Evolutionary conservation across 352 stramenopile genomes (phyloP).

Genomic region (Phytophthora rubi): DNA sequence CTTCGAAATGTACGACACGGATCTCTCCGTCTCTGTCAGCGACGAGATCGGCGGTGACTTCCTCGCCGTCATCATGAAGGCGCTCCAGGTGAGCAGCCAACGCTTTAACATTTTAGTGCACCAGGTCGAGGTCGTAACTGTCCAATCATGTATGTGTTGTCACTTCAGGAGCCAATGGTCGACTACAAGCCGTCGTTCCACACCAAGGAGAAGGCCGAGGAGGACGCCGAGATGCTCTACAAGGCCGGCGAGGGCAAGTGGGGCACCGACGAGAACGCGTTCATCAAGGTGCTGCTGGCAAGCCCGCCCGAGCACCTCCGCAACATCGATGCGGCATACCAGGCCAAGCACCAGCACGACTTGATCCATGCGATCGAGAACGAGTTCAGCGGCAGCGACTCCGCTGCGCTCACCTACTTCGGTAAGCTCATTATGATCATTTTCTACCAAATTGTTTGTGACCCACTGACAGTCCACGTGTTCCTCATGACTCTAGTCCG

Average conservation of each 20-base stretch:
- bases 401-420: constrained; percentile 61
- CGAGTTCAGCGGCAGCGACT: constrained; percentile 71
- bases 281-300: constrained; percentile 67
- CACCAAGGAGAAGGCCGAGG: constrained; percentile 66
- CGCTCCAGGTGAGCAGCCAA: constrained; percentile 39
- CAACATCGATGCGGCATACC: constrained; percentile 65
- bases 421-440: constrained; percentile 21
- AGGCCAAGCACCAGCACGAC: constrained; percentile 63
- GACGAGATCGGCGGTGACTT: constrained; percentile 58
- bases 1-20: constrained; percentile 62
- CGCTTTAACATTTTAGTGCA: not conserved
- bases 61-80: constrained; percentile 57
- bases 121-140: constrained; percentile 5
- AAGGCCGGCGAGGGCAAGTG: constrained; percentile 82
- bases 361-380: constrained; percentile 63
- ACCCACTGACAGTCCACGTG: not conserved
- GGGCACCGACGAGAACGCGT: constrained; percentile 73
- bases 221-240: constrained; percentile 71
- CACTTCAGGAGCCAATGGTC: constrained; percentile 38
- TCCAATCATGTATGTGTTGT: not conserved
- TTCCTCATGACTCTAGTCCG: constrained; percentile 33
- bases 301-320: constrained; percentile 68
- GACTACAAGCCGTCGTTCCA: constrained; percentile 60
- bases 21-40: constrained; percentile 53
- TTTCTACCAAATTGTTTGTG: not conserved